Evolutionary conservation across 192 early-diverging fungal genomes (phyloP).

Genomic region (Coemansia sp.): DNA sequence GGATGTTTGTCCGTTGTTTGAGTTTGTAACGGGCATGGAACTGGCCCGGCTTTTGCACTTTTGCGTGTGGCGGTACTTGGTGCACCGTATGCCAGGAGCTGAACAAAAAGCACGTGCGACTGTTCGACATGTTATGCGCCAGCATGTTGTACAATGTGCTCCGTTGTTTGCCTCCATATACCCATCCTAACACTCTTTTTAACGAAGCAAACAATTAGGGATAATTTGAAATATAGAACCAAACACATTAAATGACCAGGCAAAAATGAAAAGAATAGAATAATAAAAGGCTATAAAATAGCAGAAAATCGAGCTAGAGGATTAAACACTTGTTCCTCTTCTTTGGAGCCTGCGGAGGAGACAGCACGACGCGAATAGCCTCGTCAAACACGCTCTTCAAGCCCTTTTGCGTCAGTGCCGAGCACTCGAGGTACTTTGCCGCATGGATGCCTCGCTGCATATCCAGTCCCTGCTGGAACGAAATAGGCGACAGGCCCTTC

Average conservation of each 20-base stretch:
- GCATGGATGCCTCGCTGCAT: slow-evolving; percentile 88
- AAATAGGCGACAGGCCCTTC: slow-evolving; percentile 85
- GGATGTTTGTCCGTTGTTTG: slow-evolving; percentile 19
- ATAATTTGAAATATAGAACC: too few species aligned
- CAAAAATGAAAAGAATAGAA: slow-evolving; percentile 1
- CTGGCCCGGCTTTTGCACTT: slow-evolving; percentile 38
- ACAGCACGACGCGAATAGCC: slow-evolving; percentile 90
- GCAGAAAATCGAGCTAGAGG: slow-evolving; percentile 52
- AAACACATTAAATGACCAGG: too few species aligned
- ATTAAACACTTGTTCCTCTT: slow-evolving; percentile 79
- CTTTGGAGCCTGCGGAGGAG: slow-evolving; percentile 75
- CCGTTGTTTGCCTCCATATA: slow-evolving; percentile 25
- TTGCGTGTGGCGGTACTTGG: slow-evolving; percentile 44
- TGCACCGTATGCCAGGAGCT: slow-evolving; percentile 40
- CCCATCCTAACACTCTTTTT: neutral
- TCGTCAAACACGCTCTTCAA: slow-evolving; percentile 99
- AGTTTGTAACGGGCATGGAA: slow-evolving; percentile 24
- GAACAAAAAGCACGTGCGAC: slow-evolving; percentile 30
- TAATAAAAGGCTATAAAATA: slow-evolving; percentile 8
- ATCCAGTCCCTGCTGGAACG: slow-evolving; percentile 82
- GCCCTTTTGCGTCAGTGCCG: slow-evolving; percentile 95
- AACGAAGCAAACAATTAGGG: too few species aligned
- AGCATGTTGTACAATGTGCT: slow-evolving; percentile 27
- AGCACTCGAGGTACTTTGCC: slow-evolving; percentile 95
- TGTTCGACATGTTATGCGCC: slow-evolving; percentile 37